phyloP scores from a whole-genome alignment of 73 alveolate species.

The Paramecium octaurelia region DNA sequence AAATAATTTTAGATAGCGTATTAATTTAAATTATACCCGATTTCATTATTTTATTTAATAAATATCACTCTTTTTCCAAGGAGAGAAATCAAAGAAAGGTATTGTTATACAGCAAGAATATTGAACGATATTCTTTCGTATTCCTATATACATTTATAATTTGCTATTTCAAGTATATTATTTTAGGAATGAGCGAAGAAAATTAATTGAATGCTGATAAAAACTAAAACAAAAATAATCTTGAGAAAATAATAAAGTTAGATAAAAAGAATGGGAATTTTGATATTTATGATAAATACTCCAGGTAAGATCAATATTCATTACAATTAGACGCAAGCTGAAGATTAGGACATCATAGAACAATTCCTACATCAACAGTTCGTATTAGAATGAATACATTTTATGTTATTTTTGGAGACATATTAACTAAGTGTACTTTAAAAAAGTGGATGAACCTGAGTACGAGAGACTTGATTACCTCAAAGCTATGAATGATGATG shows the following conservation, averaged over 20 bases:
- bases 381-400: slow-evolving; percentile 36
- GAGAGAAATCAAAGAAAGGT: neutral
- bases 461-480: slow-evolving; percentile 20
- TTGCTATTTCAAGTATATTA: neutral
- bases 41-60: slow-evolving; percentile 12
- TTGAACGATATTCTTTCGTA: neutral
- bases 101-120: neutral
- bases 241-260: slow-evolving; percentile 44
- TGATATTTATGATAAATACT: slow-evolving; percentile 49
- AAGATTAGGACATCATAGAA: slow-evolving; percentile 40
- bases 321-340: neutral
- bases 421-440: slow-evolving; percentile 26
- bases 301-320: neutral
- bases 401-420: slow-evolving; percentile 52
- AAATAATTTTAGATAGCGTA: neutral
- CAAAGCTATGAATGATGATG: neutral
- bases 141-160: neutral
- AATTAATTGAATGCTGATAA: slow-evolving; percentile 17
- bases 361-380: neutral
- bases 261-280: slow-evolving; percentile 53
- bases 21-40: neutral
- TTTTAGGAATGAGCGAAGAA: slow-evolving; percentile 39
- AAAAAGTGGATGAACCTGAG: slow-evolving; percentile 41
- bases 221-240: slow-evolving; percentile 45
- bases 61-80: neutral